Evolutionary conservation across 495 filamentous ascomycete species (phyloP).

Genomic region (Talaromyces nanjingensis): DNA sequence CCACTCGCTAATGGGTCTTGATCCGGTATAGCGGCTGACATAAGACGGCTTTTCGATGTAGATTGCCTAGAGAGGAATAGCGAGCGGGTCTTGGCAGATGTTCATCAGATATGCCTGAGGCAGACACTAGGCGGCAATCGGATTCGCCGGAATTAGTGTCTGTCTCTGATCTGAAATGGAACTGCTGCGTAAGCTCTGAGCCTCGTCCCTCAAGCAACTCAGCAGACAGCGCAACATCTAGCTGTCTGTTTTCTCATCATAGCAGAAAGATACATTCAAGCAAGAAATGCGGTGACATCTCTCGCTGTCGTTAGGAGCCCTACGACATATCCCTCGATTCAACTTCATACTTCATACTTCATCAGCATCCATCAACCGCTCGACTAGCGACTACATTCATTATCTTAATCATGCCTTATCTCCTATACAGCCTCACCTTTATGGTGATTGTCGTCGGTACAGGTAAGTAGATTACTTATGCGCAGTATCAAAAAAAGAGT

Average conservation of each 20-base stretch:
- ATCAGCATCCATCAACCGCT: background rate
- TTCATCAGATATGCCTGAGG: background rate
- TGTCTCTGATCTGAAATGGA: background rate
- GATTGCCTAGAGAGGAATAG: background rate
- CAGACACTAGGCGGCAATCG: background rate
- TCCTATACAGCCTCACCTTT: constrained; percentile 70
- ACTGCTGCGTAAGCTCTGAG: background rate
- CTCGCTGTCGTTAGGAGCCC: background rate
- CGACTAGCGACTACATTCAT: background rate
- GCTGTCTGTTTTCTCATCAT: background rate
- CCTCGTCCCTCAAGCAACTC: background rate
- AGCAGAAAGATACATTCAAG: background rate
- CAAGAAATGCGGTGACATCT: background rate
- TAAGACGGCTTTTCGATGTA: background rate
- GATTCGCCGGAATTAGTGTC: background rate
- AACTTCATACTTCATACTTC: background rate
- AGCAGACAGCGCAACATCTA: background rate
- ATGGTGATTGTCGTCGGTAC: constrained; percentile 54
- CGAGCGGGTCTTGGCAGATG: background rate
- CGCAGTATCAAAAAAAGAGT: background rate
- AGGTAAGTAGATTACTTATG: constrained; percentile 34
- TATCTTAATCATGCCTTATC: constrained; percentile 53
- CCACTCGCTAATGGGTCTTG: constrained; percentile 7
- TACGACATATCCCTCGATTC: background rate
- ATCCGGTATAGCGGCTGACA: constrained; percentile 6